These are phyloP conservation scores for Trichoderma atrobrunneum DNA, from an alignment of 2,329 filamentous ascomycete species.

Conservation along the genomic window DNA sequence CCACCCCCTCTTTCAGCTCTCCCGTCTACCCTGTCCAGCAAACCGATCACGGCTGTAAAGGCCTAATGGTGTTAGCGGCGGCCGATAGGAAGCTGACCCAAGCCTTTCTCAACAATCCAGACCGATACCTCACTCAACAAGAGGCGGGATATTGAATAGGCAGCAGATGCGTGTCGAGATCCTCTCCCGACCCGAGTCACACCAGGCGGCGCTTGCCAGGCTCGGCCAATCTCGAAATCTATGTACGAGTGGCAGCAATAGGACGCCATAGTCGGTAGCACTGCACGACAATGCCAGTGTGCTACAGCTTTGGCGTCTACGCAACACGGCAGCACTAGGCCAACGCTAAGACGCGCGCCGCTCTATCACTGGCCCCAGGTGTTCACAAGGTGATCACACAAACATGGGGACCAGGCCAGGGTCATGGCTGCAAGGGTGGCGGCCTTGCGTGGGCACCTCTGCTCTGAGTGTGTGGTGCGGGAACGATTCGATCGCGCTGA, in stretches of 20 bases:
- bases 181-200: constrained; percentile 6
- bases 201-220: constrained; percentile 2
- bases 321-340: constrained; percentile 7
- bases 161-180: neutral
- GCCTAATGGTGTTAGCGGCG: constrained; percentile 5
- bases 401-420: constrained; percentile 3
- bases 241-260: neutral
- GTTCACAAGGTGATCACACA: constrained; percentile 16
- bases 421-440: constrained; percentile 2
- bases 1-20: constrained; percentile 17
- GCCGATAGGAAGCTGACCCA: neutral
- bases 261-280: constrained; percentile 1
- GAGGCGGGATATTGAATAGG: neutral
- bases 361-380: constrained; percentile 17
- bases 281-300: constrained; percentile 11
- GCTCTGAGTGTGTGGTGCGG: constrained; percentile 23
- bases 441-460: constrained; percentile 12
- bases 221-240: constrained; percentile 8
- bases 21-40: neutral
- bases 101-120: neutral
- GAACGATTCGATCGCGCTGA: constrained; percentile 23
- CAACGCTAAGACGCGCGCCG: constrained; percentile 15
- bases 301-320: constrained; percentile 16
- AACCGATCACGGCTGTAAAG: neutral
- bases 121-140: neutral